Base-by-base conservation (phyloP, 192 early-diverging fungal species). In the Pilaira anomala region DNA sequence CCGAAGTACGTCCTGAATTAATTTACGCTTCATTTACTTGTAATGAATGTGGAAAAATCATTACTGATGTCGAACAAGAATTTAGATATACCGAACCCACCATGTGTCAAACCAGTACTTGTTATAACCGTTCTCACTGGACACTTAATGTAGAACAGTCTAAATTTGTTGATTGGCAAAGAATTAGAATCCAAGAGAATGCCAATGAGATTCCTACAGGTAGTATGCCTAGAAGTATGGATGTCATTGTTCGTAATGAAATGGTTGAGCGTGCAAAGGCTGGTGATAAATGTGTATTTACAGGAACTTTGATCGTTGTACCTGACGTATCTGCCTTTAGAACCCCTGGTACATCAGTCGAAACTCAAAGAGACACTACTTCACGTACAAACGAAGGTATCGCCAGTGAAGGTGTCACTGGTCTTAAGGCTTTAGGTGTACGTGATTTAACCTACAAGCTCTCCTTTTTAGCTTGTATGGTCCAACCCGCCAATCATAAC, bases 121-220 rank as follows among this genome's bases (percentile, higher is more conserved):
- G 58, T 11, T 70, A 49, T 26, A 65, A 69, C 6, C 78, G 90
- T 44, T 78, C 74, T 9, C 68, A 82, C 33, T 99, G 95, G 87
- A 83, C 83, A 48, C 74, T 98, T 21, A 76, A 87, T 50, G 83
- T 92, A 19, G 92, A 91, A 69, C 84, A 87, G 65, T 91, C 88
- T 73, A 86, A 84, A 66, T 99, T 98, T 75, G 85, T 85, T 30
- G 97, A 99, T 79, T 99, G 97, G 97, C 97, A 99, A 82, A 87
- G 94, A 63, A 85, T 98, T 45, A 86, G 97, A 7, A 80, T 99
- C 48, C 97, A 99, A 74, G 97, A 99, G 77, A 93, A 95, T 68
- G 78, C 95, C 13, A 84, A 88, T 40, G 95, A 99, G 74, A 97
- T 99, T 36, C 97, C 97, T 24, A 88, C 95, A 7, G 97, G 97